Conservation (phyloP, 163 green algal species). For the Prototheca wickerhamii region DNA sequence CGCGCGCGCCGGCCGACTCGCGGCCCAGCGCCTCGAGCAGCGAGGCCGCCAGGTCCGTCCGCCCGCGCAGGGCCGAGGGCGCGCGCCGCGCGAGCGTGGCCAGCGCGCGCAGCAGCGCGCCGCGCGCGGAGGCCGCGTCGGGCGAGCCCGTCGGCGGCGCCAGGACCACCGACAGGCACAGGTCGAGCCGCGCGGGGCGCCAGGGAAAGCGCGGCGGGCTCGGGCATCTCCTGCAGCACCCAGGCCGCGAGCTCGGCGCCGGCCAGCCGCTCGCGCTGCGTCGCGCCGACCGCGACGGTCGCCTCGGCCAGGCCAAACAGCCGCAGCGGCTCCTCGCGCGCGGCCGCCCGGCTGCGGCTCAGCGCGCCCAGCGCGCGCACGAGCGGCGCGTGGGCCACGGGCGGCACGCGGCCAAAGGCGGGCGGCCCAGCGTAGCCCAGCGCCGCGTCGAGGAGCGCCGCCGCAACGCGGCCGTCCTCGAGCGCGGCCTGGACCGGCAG, state of each 20-base stretch:
- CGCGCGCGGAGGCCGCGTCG: too few relatives aligned
- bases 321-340: neutral
- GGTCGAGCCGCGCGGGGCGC: conserved; percentile 17
- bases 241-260: conserved; percentile 15
- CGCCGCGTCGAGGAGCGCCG: neutral
- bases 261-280: conserved; percentile 22
- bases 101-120: conserved; percentile 21
- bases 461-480: neutral
- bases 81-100: conserved; percentile 50
- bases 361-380: neutral
- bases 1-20: conserved; percentile 62
- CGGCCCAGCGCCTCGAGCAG: conserved; percentile 51
- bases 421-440: too few relatives aligned
- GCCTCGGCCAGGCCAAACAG: neutral
- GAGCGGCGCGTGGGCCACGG: neutral
- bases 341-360: neutral
- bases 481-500: neutral
- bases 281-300: neutral
- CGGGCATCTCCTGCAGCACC: conserved; percentile 24
- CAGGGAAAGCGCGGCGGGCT: conserved; percentile 67
- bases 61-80: conserved; percentile 21
- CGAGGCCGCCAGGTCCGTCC: conserved; percentile 33
- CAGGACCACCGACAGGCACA: neutral
- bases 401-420: neutral
- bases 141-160: too few relatives aligned